A percentile compares a stretch with the other conserved stretches of the same genome.
These are phyloP conservation scores for Pseudopyrenochaeta lycopersici DNA, from an alignment of 2,329 filamentous ascomycete species.

Conservation along the genomic window DNA sequence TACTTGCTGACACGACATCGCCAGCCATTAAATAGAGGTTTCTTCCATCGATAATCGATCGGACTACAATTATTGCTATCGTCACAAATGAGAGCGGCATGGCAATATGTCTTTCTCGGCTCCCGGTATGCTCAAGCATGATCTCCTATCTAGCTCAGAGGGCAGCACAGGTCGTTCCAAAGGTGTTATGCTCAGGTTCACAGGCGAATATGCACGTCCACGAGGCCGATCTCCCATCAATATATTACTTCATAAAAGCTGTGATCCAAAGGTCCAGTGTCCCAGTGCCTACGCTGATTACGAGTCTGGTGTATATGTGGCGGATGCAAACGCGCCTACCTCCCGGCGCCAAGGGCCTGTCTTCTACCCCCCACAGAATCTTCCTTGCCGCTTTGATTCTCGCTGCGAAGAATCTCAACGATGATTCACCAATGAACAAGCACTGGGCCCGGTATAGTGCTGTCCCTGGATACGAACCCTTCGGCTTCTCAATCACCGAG, in stretches of 20 bases:
- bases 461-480: slow-evolving; percentile 74
- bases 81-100: background rate
- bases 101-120: slow-evolving; percentile 55
- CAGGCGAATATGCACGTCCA: slow-evolving; percentile 56
- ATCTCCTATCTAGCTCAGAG: slow-evolving; percentile 77
- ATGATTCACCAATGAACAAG: slow-evolving; percentile 99
- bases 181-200: slow-evolving; percentile 59
- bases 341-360: slow-evolving; percentile 91
- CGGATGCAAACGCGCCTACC: slow-evolving; percentile 84
- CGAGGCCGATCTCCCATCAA: slow-evolving; percentile 69
- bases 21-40: background rate
- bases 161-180: slow-evolving; percentile 79
- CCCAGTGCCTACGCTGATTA: slow-evolving; percentile 96
- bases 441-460: slow-evolving; percentile 95
- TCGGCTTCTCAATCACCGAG: slow-evolving; percentile 91
- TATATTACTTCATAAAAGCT: slow-evolving; percentile 90
- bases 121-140: slow-evolving; percentile 77
- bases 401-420: slow-evolving; percentile 95
- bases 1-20: background rate
- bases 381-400: slow-evolving; percentile 86
- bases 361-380: slow-evolving; percentile 95
- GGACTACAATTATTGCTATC: background rate
- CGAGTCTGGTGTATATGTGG: slow-evolving; percentile 88
- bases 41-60: background rate
- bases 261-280: slow-evolving; percentile 92